Evolutionary conservation across 2,329 filamentous ascomycete genomes (phyloP).

Genomic region (Chaetomium strumarium): DNA sequence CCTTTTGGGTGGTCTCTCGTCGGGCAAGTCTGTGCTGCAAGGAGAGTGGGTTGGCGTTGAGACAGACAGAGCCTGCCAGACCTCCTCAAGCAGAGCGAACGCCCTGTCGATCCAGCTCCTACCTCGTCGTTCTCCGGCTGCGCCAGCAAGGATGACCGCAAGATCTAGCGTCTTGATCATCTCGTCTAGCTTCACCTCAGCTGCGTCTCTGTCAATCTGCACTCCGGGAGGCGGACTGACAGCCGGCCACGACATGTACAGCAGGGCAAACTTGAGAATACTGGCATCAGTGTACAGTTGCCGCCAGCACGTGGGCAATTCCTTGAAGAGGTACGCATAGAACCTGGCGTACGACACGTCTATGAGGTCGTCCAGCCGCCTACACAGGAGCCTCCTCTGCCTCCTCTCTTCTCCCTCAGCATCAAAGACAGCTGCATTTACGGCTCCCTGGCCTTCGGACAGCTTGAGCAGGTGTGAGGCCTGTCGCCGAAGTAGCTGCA

Average conservation of each 20-base stretch:
- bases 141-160: conserved; percentile 69
- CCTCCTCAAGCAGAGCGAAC: conserved; percentile 38
- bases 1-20: neutral
- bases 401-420: neutral
- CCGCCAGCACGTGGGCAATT: conserved; percentile 63
- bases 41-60: neutral
- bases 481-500: conserved; percentile 22
- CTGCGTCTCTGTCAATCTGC: neutral
- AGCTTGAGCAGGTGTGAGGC: conserved; percentile 16
- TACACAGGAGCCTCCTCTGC: conserved; percentile 29
- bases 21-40: neutral
- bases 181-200: conserved; percentile 39
- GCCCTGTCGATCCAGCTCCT: conserved; percentile 46
- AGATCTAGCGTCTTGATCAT: conserved; percentile 66
- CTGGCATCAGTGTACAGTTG: conserved; percentile 65
- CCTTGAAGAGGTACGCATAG: conserved; percentile 62
- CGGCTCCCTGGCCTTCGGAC: neutral
- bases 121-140: conserved; percentile 46
- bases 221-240: no score
- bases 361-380: conserved; percentile 50
- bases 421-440: no score
- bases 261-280: conserved; percentile 52
- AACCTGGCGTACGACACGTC: conserved; percentile 59
- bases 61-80: conserved; percentile 15
- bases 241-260: conserved; percentile 18